phyloP scores from a whole-genome alignment of 805 yeast species.

The Candida succiphila region DNA sequence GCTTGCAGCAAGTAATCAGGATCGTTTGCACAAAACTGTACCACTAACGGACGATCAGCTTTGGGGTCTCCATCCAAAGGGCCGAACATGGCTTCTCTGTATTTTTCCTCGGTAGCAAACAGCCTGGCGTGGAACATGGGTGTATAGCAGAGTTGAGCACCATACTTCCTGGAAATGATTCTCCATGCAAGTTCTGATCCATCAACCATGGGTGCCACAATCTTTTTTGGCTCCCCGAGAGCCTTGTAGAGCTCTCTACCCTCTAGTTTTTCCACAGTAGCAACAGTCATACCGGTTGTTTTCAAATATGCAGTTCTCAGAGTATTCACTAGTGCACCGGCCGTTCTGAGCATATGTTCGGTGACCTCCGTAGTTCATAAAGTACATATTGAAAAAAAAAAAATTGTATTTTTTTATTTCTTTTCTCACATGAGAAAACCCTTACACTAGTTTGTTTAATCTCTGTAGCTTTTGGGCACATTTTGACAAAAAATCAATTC shows the following conservation, averaged over 20 bases:
- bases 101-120: conserved; percentile 77
- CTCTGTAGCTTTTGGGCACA: too few species aligned
- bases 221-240: conserved; percentile 67
- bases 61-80: conserved; percentile 60
- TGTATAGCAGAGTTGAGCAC: conserved; percentile 90
- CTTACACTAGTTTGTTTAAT: too few species aligned
- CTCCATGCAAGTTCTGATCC: conserved; percentile 96
- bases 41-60: conserved; percentile 77
- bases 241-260: conserved; percentile 67
- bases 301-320: too few species aligned
- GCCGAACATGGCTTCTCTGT: conserved; percentile 67
- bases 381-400: too few species aligned
- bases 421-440: too few species aligned
- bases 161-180: conserved; percentile 71
- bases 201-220: conserved; percentile 98
- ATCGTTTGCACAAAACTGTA: conserved; percentile 95
- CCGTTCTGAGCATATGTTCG: too few species aligned
- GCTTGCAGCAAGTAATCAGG: conserved; percentile 77
- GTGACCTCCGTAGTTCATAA: too few species aligned
- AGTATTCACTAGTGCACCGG: too few species aligned
- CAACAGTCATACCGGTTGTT: not conserved
- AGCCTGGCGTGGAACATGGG: conserved; percentile 95
- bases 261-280: conserved; percentile 15
- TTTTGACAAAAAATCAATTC: too few species aligned
- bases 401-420: too few species aligned